phyloP scores from a whole-genome alignment of 2,329 filamentous ascomycete species.

The Penicillium sp. region DNA sequence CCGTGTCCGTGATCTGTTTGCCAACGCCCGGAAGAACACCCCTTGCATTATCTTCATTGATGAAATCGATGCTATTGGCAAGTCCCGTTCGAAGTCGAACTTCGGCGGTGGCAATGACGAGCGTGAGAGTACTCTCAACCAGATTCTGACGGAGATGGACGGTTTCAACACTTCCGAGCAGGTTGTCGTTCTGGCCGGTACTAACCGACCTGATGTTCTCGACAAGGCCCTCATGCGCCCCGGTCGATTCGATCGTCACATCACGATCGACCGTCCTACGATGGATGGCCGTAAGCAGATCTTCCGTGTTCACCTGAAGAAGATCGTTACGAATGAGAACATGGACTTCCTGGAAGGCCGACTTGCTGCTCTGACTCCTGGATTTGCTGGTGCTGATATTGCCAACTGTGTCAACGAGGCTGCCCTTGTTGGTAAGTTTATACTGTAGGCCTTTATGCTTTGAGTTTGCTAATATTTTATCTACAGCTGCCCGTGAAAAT shows the following conservation, averaged over 20 bases:
- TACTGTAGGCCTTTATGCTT: not conserved
- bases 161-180: slow-evolving; percentile 97
- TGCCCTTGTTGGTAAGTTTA: slow-evolving; percentile 81
- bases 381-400: slow-evolving; percentile 97
- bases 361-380: slow-evolving; percentile 88
- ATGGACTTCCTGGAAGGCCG: slow-evolving; percentile 85
- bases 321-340: slow-evolving; percentile 92
- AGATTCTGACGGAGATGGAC: slow-evolving; percentile 99
- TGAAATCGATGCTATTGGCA: slow-evolving; percentile 97
- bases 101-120: slow-evolving; percentile 95
- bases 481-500: slow-evolving; percentile 77
- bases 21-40: slow-evolving; percentile 91
- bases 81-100: slow-evolving; percentile 80
- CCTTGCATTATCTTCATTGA: slow-evolving; percentile 99
- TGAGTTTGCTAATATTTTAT: slow-evolving; percentile 47
- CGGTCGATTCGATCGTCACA: slow-evolving; percentile 95
- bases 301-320: slow-evolving; percentile 90
- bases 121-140: slow-evolving; percentile 94
- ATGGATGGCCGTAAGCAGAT: slow-evolving; percentile 98
- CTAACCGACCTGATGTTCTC: slow-evolving; percentile 91
- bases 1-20: slow-evolving; percentile 91
- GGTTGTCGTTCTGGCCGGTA: slow-evolving; percentile 94
- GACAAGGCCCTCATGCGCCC: slow-evolving; percentile 97
- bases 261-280: slow-evolving; percentile 90
- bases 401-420: slow-evolving; percentile 99